phyloP scores from a whole-genome alignment of 2,329 filamentous ascomycete genomes.

The Aspergillus novoparasiticus region DNA sequence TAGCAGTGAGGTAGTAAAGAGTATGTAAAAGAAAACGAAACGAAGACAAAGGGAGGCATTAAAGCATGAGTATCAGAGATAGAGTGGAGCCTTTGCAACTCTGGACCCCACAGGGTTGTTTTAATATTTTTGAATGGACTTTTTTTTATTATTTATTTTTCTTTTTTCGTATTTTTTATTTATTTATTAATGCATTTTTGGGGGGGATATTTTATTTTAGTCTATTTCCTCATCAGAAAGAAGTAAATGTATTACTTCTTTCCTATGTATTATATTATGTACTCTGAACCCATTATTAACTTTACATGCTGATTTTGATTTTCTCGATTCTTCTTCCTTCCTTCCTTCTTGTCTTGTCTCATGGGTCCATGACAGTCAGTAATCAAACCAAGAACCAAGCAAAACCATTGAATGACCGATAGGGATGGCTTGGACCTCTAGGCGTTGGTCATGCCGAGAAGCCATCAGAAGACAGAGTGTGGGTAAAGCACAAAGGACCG shows the following conservation, averaged over 20 bases:
- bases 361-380: neutral
- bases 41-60: slow-evolving; percentile 12
- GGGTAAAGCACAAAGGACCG: slow-evolving; percentile 9
- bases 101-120: slow-evolving; percentile 22
- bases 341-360: neutral
- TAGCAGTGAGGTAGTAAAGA: slow-evolving; percentile 4
- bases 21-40: slow-evolving; percentile 12
- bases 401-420: neutral
- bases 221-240: slow-evolving; percentile 1
- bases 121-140: slow-evolving; percentile 11
- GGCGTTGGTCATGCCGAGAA: slow-evolving; percentile 16
- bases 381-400: neutral
- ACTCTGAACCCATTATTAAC: neutral
- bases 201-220: neutral
- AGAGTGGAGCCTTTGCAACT: slow-evolving; percentile 21
- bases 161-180: slow-evolving; percentile 10
- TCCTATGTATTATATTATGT: neutral
- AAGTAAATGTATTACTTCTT: neutral
- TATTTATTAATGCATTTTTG: slow-evolving; percentile 12
- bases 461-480: slow-evolving; percentile 9
- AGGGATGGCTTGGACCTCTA: slow-evolving; percentile 13
- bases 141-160: slow-evolving; percentile 8
- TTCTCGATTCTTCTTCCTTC: neutral
- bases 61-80: slow-evolving; percentile 20
- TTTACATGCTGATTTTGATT: neutral